Evolutionary conservation across 192 early-diverging fungal genomes (phyloP).

Genomic region (Backusella tarrabulga): DNA sequence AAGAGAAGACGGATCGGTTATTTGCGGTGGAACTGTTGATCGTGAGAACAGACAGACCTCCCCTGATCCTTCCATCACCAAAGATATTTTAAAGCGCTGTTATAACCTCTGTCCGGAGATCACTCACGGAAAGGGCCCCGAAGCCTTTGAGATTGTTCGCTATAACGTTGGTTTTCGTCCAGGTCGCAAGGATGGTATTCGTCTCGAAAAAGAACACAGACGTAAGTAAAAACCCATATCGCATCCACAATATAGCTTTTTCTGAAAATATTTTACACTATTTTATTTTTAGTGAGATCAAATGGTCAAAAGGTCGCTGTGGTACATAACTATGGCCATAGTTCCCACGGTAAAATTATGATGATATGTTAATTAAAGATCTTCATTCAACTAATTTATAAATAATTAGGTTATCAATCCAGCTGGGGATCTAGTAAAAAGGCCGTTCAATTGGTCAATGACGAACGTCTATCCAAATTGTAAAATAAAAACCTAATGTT

Average conservation of each 20-base stretch:
- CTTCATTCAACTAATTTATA: background rate
- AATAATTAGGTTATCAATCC: conserved; percentile 20
- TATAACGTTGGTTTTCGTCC: conserved; percentile 63
- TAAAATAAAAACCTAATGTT: background rate
- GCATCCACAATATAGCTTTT: background rate
- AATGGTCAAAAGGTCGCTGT: conserved; percentile 18
- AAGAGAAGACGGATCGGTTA: conserved; percentile 70
- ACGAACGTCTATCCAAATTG: conserved; percentile 18
- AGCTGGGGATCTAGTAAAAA: conserved; percentile 27
- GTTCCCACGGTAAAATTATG: conserved; percentile 16
- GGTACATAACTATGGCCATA: conserved; percentile 27
- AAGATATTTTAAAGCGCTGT: conserved; percentile 43
- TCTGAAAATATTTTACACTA: background rate
- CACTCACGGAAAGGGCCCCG: conserved; percentile 36
- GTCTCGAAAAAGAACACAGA: conserved; percentile 57
- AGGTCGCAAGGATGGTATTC: conserved; percentile 48
- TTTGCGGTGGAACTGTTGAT: conserved; percentile 71
- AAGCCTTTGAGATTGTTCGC: conserved; percentile 46
- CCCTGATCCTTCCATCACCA: conserved; percentile 34
- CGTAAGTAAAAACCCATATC: conserved; percentile 25
- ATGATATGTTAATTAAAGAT: background rate
- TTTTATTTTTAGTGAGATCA: conserved; percentile 2
- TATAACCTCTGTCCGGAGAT: conserved; percentile 50
- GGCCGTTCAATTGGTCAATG: conserved; percentile 10
- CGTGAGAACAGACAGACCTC: conserved; percentile 27